Conservation (phyloP, 106 monocot species). For the Platanthera zijinensis region DNA sequence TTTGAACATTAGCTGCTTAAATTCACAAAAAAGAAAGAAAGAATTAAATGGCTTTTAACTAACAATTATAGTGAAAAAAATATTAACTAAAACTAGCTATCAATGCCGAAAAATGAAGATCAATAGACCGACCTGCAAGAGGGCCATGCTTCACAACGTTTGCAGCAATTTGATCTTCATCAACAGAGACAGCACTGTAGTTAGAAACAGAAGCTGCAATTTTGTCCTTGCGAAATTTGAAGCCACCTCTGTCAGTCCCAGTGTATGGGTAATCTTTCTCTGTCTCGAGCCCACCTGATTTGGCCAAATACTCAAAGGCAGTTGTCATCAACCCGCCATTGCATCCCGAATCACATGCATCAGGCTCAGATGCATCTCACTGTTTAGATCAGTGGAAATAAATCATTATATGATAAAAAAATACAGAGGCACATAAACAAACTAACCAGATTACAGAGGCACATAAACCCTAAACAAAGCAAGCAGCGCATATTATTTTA, state of each 20-base stretch:
- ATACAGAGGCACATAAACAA: background rate
- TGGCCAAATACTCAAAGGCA: conserved; percentile 66
- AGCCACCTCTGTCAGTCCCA: conserved; percentile 39
- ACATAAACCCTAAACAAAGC: no score
- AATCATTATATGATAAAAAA: background rate
- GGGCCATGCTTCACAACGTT: conserved; percentile 88
- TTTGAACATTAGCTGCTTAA: no score
- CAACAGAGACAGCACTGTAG: conserved; percentile 64
- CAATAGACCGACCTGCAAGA: conserved; percentile 48
- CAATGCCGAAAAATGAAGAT: background rate
- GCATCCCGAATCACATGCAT: conserved; percentile 66
- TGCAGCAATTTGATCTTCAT: conserved; percentile 89
- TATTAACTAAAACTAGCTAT: background rate
- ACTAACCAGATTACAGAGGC: no score
- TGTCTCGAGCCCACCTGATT: conserved; percentile 73
- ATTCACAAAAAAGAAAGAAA: background rate
- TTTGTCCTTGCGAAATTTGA: conserved; percentile 79
- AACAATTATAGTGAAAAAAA: background rate
- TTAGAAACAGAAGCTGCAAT: conserved; percentile 68
- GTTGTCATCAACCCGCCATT: conserved; percentile 88
- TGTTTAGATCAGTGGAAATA: conserved; percentile 18
- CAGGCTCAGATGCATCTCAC: conserved; percentile 68
- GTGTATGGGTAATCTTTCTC: conserved; percentile 81
- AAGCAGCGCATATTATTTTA: no score
- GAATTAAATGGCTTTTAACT: background rate